Conservation (phyloP, 2,329 filamentous ascomycete species). For the Neopestalotiopsis rosae region DNA sequence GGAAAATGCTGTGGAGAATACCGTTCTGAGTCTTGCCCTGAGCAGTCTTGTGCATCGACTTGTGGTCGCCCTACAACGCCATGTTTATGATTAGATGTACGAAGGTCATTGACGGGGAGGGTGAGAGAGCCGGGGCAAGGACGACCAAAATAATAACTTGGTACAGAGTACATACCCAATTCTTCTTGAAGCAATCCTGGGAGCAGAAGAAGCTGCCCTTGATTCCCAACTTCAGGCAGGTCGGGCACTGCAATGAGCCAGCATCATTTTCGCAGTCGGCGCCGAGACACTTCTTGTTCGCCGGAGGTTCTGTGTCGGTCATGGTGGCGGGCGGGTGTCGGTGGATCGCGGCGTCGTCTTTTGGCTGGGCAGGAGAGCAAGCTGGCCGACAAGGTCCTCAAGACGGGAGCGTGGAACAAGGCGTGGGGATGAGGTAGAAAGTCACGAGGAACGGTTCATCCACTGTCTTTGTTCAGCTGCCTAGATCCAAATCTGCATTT, state of each 20-base stretch:
- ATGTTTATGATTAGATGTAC: not conserved
- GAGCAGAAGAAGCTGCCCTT: slow-evolving; percentile 96
- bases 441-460: not conserved
- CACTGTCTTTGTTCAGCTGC: not conserved
- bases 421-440: too few species aligned
- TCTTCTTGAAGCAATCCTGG: slow-evolving; percentile 98
- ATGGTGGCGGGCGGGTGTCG: slow-evolving; percentile 23
- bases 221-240: slow-evolving; percentile 85
- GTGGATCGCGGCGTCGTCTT: not conserved
- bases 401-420: not conserved
- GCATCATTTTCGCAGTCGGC: slow-evolving; percentile 87
- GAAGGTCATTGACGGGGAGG: slow-evolving; percentile 13
- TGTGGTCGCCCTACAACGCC: slow-evolving; percentile 73
- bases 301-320: slow-evolving; percentile 55
- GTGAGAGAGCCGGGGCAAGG: not conserved
- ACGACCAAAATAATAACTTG: slow-evolving; percentile 14
- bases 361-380: not conserved
- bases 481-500: not conserved
- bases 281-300: slow-evolving; percentile 77
- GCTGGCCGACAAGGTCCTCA: slow-evolving; percentile 5
- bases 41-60: slow-evolving; percentile 78
- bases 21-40: slow-evolving; percentile 56
- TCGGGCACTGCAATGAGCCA: slow-evolving; percentile 88
- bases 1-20: slow-evolving; percentile 74
- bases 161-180: slow-evolving; percentile 75